A percentile compares a stretch with the other conserved stretches of the same genome.
Conservation (phyloP, 768 basidiomycete genomes). For the Pisolithus orientalis region DNA sequence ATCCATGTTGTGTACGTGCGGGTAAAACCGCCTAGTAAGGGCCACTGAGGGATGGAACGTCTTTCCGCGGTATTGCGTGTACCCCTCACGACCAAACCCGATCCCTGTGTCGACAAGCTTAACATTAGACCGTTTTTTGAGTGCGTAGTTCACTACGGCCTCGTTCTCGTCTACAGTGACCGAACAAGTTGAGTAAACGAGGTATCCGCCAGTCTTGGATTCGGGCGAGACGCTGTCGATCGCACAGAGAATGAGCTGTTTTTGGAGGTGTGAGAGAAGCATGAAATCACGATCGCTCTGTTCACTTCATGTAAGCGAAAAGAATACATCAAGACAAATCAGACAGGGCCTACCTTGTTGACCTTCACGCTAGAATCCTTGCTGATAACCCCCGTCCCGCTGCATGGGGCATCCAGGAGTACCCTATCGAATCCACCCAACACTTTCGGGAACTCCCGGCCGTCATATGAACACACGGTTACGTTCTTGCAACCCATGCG, state of each 20-base stretch:
- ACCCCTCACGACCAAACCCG: conserved; percentile 90
- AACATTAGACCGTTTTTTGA: conserved; percentile 88
- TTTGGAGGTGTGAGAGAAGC: conserved; percentile 94
- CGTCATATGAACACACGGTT: conserved; percentile 94
- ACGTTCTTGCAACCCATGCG: conserved; percentile 98
- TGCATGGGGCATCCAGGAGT: conserved; percentile 93
- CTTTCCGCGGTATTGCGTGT: conserved; percentile 87
- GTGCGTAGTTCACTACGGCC: conserved; percentile 94
- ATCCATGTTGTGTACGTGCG: conserved; percentile 99
- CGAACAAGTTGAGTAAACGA: conserved; percentile 98
- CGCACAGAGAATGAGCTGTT: conserved; percentile 95
- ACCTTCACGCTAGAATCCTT: conserved; percentile 97
- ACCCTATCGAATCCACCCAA: conserved; percentile 99
- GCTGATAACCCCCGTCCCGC: conserved; percentile 96
- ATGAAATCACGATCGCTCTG: conserved; percentile 94
- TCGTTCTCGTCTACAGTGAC: conserved; percentile 99
- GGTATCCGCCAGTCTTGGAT: conserved; percentile 85
- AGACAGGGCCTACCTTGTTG: conserved; percentile 71
- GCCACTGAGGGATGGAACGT: conserved; percentile 72
- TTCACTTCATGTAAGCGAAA: conserved; percentile 2
- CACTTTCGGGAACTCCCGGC: conserved; percentile 95
- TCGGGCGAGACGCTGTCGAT: conserved; percentile 91
- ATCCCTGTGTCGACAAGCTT: conserved; percentile 90
- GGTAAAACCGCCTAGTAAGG: conserved; percentile 86
- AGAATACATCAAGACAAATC: neutral